Evolutionary conservation across 1,139 yeast genomes (phyloP).

Genomic region (Trichomonascaceae sp.): DNA sequence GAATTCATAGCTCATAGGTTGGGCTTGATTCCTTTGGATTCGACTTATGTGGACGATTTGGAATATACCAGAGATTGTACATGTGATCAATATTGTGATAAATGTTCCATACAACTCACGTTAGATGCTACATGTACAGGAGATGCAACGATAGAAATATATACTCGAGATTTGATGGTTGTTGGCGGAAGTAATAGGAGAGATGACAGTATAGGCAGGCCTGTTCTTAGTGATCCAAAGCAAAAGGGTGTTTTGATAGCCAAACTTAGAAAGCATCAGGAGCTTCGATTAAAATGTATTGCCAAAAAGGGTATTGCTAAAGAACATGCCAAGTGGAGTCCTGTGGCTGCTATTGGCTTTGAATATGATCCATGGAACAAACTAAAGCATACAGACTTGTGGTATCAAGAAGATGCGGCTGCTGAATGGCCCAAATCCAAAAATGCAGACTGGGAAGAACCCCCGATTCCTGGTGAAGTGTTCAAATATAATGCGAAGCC

Average conservation of each 20-base stretch:
- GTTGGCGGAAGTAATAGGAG: constrained; percentile 41
- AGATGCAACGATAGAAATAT: constrained; percentile 84
- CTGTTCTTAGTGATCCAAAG: constrained; percentile 72
- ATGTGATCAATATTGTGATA: constrained; percentile 94
- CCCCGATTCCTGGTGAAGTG: constrained; percentile 80
- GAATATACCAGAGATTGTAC: constrained; percentile 89
- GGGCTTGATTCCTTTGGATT: constrained; percentile 83
- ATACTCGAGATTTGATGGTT: constrained; percentile 67
- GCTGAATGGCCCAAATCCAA: constrained; percentile 89
- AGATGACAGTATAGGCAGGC: constrained; percentile 52
- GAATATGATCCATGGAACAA: constrained; percentile 99
- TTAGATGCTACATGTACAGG: constrained; percentile 83
- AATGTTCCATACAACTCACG: constrained; percentile 83
- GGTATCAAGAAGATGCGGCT: constrained; percentile 89
- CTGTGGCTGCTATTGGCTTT: constrained; percentile 94
- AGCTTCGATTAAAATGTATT: constrained; percentile 77
- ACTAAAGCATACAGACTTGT: constrained; percentile 86
- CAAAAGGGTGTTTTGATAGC: constrained; percentile 83
- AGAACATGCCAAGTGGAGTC: constrained; percentile 98
- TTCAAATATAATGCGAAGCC: constrained; percentile 87
- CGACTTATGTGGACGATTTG: constrained; percentile 66
- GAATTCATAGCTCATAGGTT: constrained; percentile 91
- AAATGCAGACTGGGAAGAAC: constrained; percentile 94
- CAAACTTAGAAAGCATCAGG: constrained; percentile 90
- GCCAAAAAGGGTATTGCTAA: constrained; percentile 98